Evolutionary conservation across 176 grass and related monocot genomes (phyloP).

Genomic region (Hyparrhenia diplandra): DNA sequence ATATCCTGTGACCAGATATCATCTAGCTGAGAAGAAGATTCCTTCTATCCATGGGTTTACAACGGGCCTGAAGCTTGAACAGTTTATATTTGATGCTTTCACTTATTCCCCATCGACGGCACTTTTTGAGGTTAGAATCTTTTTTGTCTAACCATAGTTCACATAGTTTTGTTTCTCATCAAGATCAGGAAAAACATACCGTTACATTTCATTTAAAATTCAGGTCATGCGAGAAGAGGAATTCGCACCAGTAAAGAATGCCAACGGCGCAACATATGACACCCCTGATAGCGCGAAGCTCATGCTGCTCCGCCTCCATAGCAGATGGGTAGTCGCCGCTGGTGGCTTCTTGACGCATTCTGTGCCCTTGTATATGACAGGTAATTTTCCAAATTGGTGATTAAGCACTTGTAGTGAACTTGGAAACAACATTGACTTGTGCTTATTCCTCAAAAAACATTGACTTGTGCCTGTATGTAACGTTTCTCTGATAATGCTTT

Average conservation of each 20-base stretch:
- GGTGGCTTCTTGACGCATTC: constrained; percentile 96
- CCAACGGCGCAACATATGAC: constrained; percentile 77
- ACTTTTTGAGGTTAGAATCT: constrained; percentile 72
- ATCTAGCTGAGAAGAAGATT: constrained; percentile 96
- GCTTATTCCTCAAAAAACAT: too few species aligned
- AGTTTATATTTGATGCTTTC: constrained; percentile 89
- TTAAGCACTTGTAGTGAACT: background rate
- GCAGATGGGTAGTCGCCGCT: constrained; percentile 96
- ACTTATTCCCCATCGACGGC: constrained; percentile 75
- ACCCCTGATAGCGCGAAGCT: constrained; percentile 77
- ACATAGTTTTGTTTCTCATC: background rate
- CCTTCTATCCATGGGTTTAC: constrained; percentile 84
- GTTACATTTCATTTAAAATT: background rate
- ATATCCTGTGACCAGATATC: constrained; percentile 55
- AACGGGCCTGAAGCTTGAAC: constrained; percentile 85
- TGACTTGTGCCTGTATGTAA: too few species aligned
- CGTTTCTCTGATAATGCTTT: background rate
- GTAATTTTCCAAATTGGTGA: constrained; percentile 30
- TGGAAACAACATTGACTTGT: background rate
- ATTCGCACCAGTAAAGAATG: constrained; percentile 98
- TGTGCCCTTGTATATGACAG: constrained; percentile 93
- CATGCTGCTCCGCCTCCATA: constrained; percentile 96
- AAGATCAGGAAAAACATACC: background rate
- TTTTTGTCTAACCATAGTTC: background rate
- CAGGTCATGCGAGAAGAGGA: constrained; percentile 89